Evolutionary conservation across 257 asterid genomes (phyloP).

Genomic region (Solanum okadae): DNA sequence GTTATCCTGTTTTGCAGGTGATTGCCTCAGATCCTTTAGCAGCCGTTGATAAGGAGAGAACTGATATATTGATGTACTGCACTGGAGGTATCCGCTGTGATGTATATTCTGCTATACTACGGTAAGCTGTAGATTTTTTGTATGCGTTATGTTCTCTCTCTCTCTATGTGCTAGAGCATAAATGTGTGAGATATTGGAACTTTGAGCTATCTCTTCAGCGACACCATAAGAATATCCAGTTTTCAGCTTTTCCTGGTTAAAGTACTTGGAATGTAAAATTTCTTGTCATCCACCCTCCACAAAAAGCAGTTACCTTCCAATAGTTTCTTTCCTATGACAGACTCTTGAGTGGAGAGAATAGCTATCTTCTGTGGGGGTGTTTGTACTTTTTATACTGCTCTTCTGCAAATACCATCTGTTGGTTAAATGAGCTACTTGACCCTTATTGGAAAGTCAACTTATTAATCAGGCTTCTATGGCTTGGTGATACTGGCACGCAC

Average conservation of each 20-base stretch:
- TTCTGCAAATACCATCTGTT: background rate
- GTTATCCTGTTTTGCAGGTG: constrained; percentile 24
- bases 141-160: background rate
- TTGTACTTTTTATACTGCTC: background rate
- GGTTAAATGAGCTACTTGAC: background rate
- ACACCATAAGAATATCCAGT: background rate
- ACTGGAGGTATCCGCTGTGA: constrained; percentile 98
- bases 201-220: background rate
- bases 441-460: background rate
- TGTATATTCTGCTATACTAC: constrained; percentile 80
- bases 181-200: background rate
- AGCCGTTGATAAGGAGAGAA: constrained; percentile 60
- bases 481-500: background rate
- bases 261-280: background rate
- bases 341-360: background rate
- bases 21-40: constrained; percentile 73
- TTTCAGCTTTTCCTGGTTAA: background rate
- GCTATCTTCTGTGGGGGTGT: background rate
- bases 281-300: background rate
- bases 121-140: constrained; percentile 28
- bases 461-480: background rate
- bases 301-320: background rate
- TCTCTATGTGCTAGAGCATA: background rate
- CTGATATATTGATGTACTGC: constrained; percentile 89
- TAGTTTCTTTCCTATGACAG: background rate